Evolutionary conservation across 441 rosid genomes (phyloP).

Genomic region (Corymbia calophylla): DNA sequence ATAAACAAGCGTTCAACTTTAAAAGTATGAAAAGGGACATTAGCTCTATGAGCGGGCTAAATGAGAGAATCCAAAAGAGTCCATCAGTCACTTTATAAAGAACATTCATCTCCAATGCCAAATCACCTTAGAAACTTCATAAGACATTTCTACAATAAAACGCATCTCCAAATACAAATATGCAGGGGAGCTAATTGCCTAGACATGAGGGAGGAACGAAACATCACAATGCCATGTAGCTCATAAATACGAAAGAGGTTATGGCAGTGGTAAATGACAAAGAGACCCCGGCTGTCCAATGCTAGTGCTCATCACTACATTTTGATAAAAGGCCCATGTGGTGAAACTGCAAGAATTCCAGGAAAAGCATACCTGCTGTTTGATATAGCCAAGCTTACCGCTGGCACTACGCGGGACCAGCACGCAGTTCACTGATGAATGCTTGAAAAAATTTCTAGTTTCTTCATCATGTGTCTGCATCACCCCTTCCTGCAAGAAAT

Average conservation of each 20-base stretch:
- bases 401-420: conserved; percentile 78
- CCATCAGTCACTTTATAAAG: neutral
- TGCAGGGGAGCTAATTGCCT: neutral
- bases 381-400: conserved; percentile 61
- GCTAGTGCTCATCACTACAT: neutral
- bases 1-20: neutral
- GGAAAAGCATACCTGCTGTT: conserved; percentile 56
- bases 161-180: neutral
- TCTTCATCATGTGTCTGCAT: conserved; percentile 92
- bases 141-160: neutral
- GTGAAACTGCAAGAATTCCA: neutral
- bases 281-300: neutral
- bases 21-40: conserved; percentile 6
- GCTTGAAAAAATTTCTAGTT: conserved; percentile 67
- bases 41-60: neutral
- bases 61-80: neutral
- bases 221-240: neutral
- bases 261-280: neutral
- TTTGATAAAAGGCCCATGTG: neutral
- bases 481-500: conserved; percentile 50
- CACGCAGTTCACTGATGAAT: conserved; percentile 81
- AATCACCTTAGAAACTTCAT: neutral
- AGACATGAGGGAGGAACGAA: neutral
- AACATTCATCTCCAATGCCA: neutral
- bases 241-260: neutral